A percentile compares a stretch with the other conserved stretches of the same genome.
Evolutionary conservation across 495 filamentous ascomycete genomes (phyloP).

Genomic region (Clohesyomyces aquaticus): DNA sequence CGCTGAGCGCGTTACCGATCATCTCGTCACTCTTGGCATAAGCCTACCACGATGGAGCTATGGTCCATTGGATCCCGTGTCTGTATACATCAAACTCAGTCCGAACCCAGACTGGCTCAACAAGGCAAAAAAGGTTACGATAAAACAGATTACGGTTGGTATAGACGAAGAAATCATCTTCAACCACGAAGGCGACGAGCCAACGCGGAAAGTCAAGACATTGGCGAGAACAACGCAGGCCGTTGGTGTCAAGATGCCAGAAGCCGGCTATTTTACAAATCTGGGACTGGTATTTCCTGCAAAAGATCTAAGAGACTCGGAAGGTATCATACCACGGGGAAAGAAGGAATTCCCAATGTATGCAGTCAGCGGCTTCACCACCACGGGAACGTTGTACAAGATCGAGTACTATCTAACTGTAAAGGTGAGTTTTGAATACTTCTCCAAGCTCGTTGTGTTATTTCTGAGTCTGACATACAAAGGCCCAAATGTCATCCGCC

Average conservation of each 20-base stretch:
- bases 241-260: constrained; percentile 80
- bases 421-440: constrained; percentile 67
- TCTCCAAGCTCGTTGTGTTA: not conserved
- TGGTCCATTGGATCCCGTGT: constrained; percentile 91
- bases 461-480: constrained; percentile 20
- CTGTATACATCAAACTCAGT: constrained; percentile 88
- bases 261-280: constrained; percentile 87
- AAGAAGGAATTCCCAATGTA: constrained; percentile 90
- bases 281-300: constrained; percentile 88
- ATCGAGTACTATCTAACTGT: constrained; percentile 96
- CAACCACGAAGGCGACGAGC: constrained; percentile 98
- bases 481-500: constrained; percentile 91
- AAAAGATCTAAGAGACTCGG: constrained; percentile 83
- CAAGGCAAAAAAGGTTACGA: constrained; percentile 90
- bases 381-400: constrained; percentile 91
- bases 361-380: constrained; percentile 86
- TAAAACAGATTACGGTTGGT: constrained; percentile 87
- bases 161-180: constrained; percentile 98
- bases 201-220: constrained; percentile 84
- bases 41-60: constrained; percentile 95
- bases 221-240: constrained; percentile 81
- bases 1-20: constrained; percentile 81
- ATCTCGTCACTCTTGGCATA: constrained; percentile 88
- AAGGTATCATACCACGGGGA: constrained; percentile 83
- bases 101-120: constrained; percentile 89